Percentiles rank a stretch among this genome's conserved stretches.
Evolutionary conservation across 2,329 filamentous ascomycete species (phyloP).

Genomic region (Aureobasidium subglaciale): DNA sequence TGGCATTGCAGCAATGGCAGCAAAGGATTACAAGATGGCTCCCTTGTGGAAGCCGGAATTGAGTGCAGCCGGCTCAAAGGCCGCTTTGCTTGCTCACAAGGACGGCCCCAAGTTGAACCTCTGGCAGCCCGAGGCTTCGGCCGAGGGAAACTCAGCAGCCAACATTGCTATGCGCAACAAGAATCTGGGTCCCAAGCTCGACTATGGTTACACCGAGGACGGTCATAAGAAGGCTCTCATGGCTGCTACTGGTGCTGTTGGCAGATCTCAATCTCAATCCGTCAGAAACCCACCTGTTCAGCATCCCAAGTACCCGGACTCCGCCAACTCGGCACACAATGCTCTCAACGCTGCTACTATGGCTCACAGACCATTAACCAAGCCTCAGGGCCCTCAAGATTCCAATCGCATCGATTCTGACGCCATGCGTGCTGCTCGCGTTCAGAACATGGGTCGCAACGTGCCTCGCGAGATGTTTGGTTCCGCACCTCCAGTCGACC

Average conservation of each 20-base stretch:
- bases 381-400: constrained; percentile 2
- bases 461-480: constrained; percentile 72
- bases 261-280: constrained; percentile 57
- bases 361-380: constrained; percentile 48
- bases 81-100: constrained; percentile 60
- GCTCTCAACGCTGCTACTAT: constrained; percentile 67
- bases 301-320: constrained; percentile 45
- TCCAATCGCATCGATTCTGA: constrained; percentile 34
- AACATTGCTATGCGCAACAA: constrained; percentile 57
- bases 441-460: constrained; percentile 57
- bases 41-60: constrained; percentile 57
- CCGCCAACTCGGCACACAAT: constrained; percentile 55
- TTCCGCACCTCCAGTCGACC: constrained; percentile 62
- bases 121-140: constrained; percentile 44
- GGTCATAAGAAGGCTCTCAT: constrained; percentile 59
- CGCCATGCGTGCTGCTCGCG: constrained; percentile 54
- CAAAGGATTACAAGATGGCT: constrained; percentile 54
- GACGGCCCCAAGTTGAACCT: constrained; percentile 46
- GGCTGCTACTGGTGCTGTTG: constrained; percentile 72
- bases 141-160: constrained; percentile 60
- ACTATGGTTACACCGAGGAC: constrained; percentile 42
- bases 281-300: constrained; percentile 50
- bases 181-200: constrained; percentile 37
- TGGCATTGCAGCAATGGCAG: constrained; percentile 51
- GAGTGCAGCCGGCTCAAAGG: constrained; percentile 63